Conservation (phyloP, 1,284 basidiomycete genomes). For the Sutorius eximius region DNA sequence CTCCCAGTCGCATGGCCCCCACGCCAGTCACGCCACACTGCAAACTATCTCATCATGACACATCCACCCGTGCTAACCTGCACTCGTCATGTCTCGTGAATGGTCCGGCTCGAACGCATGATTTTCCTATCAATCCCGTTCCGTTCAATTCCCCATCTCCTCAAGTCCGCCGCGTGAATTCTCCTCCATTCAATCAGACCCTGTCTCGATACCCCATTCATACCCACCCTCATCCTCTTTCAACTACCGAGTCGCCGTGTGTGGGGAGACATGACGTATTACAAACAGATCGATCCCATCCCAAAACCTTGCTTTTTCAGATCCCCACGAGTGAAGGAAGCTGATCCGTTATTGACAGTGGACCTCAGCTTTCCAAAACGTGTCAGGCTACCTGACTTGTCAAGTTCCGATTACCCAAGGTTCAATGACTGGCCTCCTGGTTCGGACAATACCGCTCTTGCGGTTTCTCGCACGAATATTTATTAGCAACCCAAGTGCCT, state of each 20-base stretch:
- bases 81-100: constrained; percentile 9
- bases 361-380: constrained; percentile 10
- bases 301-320: constrained; percentile 12
- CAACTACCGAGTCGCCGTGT: constrained; percentile 22
- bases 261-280: constrained; percentile 29
- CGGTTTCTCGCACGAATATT: constrained; percentile 17
- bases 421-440: constrained; percentile 7
- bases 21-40: constrained; percentile 17
- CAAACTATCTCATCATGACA: constrained; percentile 25
- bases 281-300: constrained; percentile 8
- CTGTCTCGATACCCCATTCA: constrained; percentile 18
- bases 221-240: constrained; percentile 6
- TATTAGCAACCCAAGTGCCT: constrained; percentile 17
- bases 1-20: constrained; percentile 19
- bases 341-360: constrained; percentile 11
- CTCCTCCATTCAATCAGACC: constrained; percentile 12
- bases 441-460: constrained; percentile 22
- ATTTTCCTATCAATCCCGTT: constrained; percentile 10
- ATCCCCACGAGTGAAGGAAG: constrained; percentile 5
- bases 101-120: constrained; percentile 7
- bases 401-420: constrained; percentile 15
- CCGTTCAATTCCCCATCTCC: constrained; percentile 13
- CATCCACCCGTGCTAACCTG: constrained; percentile 1
- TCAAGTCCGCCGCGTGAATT: constrained; percentile 27
- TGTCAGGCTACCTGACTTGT: constrained; percentile 2